phyloP scores from a whole-genome alignment of 148 eudicot species.

The Rhododendron ferrugineum region DNA sequence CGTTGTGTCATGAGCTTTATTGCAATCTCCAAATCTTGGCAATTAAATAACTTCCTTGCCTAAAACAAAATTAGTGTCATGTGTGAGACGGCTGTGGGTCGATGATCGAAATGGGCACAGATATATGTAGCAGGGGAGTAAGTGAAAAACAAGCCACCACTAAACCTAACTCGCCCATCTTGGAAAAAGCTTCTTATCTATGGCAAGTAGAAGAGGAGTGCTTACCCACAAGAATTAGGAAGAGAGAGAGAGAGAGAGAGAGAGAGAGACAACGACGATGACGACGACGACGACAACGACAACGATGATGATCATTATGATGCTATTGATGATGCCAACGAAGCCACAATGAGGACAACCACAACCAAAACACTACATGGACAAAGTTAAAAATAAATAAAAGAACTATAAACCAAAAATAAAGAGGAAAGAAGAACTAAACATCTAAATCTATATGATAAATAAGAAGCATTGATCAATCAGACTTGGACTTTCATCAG shows the following conservation, averaged over 20 bases:
- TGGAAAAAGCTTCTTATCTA: background rate
- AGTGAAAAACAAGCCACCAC: background rate
- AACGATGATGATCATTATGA: background rate
- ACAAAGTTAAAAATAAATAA: background rate
- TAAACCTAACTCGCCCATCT: background rate
- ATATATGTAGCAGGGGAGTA: background rate
- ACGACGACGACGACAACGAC: background rate
- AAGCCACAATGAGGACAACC: background rate
- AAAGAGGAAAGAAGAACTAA: background rate
- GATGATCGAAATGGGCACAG: background rate
- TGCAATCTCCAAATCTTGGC: background rate
- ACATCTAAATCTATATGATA: background rate
- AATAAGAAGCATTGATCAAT: background rate
- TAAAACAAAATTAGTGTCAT: background rate
- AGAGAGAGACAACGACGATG: background rate
- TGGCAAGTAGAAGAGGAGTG: background rate
- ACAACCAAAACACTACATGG: background rate
- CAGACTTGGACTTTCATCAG: background rate
- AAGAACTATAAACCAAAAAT: background rate
- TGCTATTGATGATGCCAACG: background rate
- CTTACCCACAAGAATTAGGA: background rate
- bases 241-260: background rate
- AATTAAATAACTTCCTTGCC: background rate
- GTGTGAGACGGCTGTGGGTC: background rate
- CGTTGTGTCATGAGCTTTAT: background rate